Evolutionary conservation across 805 yeast genomes (phyloP).

Genomic region (Saturnispora bothae): DNA sequence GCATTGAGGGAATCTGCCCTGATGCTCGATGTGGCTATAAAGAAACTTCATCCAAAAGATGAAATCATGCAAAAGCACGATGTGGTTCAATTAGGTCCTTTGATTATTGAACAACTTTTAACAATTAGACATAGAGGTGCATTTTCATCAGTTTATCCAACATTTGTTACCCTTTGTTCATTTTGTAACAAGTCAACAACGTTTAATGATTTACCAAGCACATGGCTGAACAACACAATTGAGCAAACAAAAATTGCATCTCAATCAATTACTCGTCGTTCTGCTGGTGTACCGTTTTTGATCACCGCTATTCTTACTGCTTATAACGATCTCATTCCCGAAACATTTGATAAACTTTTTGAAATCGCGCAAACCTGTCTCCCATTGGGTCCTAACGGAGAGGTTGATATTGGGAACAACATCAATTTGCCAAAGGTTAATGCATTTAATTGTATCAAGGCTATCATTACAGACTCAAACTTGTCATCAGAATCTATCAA

Average conservation of each 20-base stretch:
- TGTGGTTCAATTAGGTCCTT: conserved; percentile 36
- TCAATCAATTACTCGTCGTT: conserved; percentile 74
- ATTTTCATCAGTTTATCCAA: conserved; percentile 77
- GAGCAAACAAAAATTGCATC: conserved; percentile 34
- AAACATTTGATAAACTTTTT: conserved; percentile 43
- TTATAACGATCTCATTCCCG: conserved; percentile 31
- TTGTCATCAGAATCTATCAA: conserved; percentile 43
- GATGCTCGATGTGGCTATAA: conserved; percentile 31
- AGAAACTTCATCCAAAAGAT: conserved; percentile 24
- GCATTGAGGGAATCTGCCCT: conserved; percentile 65
- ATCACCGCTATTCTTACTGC: conserved; percentile 66
- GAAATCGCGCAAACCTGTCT: conserved; percentile 42
- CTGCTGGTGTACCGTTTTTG: conserved; percentile 84
- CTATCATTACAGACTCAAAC: conserved; percentile 60
- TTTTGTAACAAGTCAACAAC: conserved; percentile 34
- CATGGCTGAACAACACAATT: conserved; percentile 55
- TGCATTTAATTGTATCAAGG: conserved; percentile 78
- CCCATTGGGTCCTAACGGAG: conserved; percentile 29
- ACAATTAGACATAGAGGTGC: conserved; percentile 86
- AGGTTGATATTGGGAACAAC: conserved; percentile 32
- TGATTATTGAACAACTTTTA: conserved; percentile 56
- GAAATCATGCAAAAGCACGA: conserved; percentile 13
- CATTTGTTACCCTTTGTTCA: conserved; percentile 56
- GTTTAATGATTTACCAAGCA: conserved; percentile 29
- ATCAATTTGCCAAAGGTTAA: conserved; percentile 86